Base-by-base conservation (phyloP, 2,329 filamentous ascomycete species). In the Graphilbum sp. region DNA sequence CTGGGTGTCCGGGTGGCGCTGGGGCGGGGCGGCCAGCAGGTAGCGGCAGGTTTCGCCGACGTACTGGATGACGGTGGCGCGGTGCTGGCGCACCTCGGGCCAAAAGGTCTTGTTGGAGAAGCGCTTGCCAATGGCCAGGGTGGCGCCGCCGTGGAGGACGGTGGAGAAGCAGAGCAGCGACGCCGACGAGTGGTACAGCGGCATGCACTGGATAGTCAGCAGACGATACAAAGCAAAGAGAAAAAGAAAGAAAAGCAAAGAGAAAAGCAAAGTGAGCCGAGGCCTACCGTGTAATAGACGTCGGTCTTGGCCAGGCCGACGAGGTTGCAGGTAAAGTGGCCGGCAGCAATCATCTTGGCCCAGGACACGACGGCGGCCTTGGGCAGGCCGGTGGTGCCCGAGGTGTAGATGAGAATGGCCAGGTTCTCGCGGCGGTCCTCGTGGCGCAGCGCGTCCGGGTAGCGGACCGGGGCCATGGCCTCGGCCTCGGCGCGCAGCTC, bases 31-130 rank as follows among this genome's bases (percentile, higher is more conserved):
- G 0, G 79, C 67, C 11, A 92, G 66, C 4, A 92, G 68, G 54
- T 93, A 93, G 6, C 85, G 77, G 45, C 84, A 79, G 1, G 83
- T 88, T 56, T 93, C 85, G 37, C 85, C 85, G 13, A 93, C 85
- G 52, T 93, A 93, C 53, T 92, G 84, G 43, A 92, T 78, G 4
- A 76, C 66, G 1, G 81, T 90, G 17, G 84, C 79, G 9, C 77
- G 61, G 35, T 69, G 71, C 33, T 69, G 67, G n/a, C 79, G 70
- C 15, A 79, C 78, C 39, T 88, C 81, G 15, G 71, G 62, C 79
- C 83, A 90, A 57, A 88, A 90, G 1, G 64, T 72, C 43, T 69
- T 70, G 3, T 79, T 80, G 3, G 80, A 86, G 60, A 93, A 92
- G 49, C 79, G 82, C 47, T 72, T 75, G 34, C 81, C 80, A 15